phyloP scores from a whole-genome alignment of 345 rosid species.

The Cardamine occulta region DNA sequence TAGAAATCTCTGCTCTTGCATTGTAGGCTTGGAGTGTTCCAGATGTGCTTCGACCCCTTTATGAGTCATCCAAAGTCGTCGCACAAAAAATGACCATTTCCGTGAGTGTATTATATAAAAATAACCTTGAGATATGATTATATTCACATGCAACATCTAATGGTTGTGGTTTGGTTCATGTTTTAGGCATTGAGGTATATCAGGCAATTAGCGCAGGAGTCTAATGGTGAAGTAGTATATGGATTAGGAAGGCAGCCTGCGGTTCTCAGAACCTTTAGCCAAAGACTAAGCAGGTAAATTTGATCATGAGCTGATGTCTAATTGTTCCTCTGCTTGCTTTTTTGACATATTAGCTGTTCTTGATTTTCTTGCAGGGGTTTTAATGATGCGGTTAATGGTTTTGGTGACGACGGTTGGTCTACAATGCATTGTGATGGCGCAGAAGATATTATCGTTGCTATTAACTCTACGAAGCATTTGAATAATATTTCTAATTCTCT shows the following conservation, averaged over 20 bases:
- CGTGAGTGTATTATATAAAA: slow-evolving; percentile 53
- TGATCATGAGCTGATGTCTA: not conserved
- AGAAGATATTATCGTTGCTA: slow-evolving; percentile 86
- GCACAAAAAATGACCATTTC: slow-evolving; percentile 95
- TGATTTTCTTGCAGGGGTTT: slow-evolving; percentile 65
- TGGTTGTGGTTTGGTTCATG: slow-evolving; percentile 28
- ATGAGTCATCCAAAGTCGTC: slow-evolving; percentile 88
- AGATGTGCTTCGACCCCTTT: slow-evolving; percentile 93
- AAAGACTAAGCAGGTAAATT: slow-evolving; percentile 88
- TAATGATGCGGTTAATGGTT: slow-evolving; percentile 92
- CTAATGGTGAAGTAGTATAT: slow-evolving; percentile 94
- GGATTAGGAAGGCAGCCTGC: slow-evolving; percentile 96
- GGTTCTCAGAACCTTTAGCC: slow-evolving; percentile 93
- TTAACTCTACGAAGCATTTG: slow-evolving; percentile 77
- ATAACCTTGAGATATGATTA: not conserved
- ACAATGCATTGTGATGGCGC: slow-evolving; percentile 79
- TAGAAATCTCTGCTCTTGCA: not conserved
- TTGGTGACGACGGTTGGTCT: slow-evolving; percentile 96
- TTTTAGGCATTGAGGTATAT: slow-evolving; percentile 78
- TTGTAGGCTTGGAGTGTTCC: slow-evolving; percentile 98
- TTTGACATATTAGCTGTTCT: not conserved
- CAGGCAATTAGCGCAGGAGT: slow-evolving; percentile 93
- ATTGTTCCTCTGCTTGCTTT: not conserved
- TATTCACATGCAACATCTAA: slow-evolving; percentile 21
- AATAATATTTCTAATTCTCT: slow-evolving; percentile 56